Conservation (phyloP, 768 basidiomycete species). For the Filobasidium floriforme region DNA sequence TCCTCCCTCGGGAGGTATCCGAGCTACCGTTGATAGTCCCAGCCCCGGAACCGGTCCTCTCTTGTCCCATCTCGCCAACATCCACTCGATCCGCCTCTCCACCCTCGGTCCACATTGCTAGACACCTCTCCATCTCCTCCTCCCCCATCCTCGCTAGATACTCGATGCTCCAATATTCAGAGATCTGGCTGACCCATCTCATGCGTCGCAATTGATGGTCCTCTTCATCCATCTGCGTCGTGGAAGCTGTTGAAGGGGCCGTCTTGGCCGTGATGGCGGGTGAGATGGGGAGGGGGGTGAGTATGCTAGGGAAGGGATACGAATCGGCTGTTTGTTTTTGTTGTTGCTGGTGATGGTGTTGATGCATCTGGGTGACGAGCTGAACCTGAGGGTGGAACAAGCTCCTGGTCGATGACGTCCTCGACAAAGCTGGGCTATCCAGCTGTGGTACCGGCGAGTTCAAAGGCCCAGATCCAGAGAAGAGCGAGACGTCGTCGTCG, state of each 20-base stretch:
- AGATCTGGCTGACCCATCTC: slow-evolving; percentile 90
- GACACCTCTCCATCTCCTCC: slow-evolving; percentile 59
- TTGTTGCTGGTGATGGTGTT: too few species aligned
- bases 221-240: slow-evolving; percentile 20
- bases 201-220: slow-evolving; percentile 57
- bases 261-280: background rate
- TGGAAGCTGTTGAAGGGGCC: slow-evolving; percentile 8
- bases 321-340: slow-evolving; percentile 18
- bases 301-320: slow-evolving; percentile 17
- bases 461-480: slow-evolving; percentile 30
- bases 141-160: slow-evolving; percentile 63
- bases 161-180: slow-evolving; percentile 88
- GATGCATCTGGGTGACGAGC: too few species aligned
- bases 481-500: slow-evolving; percentile 29
- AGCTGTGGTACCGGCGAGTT: slow-evolving; percentile 48
- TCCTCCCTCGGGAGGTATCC: background rate
- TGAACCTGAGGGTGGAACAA: too few species aligned
- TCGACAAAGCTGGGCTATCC: slow-evolving; percentile 30
- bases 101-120: slow-evolving; percentile 43
- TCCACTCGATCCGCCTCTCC: slow-evolving; percentile 10
- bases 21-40: background rate
- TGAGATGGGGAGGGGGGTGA: background rate
- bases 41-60: background rate
- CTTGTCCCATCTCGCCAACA: slow-evolving; percentile 13
- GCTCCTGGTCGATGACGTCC: too few species aligned